Evolutionary conservation across 371 early-diverging fungal genomes (phyloP), one percentile per base, ranked within the genome.

Genomic region (Mucor racemosus): DNA sequence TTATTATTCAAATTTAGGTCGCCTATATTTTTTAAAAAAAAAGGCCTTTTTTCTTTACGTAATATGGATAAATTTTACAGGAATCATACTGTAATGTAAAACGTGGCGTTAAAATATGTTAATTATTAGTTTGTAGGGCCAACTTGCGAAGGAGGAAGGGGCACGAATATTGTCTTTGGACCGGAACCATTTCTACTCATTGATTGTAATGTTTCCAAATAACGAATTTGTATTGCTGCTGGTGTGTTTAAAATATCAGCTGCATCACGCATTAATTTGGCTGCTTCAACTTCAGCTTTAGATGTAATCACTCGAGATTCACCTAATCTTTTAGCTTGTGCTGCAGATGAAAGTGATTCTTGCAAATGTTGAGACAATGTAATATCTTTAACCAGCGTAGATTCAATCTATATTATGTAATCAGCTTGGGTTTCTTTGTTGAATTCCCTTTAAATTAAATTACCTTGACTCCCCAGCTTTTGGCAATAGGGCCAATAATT

Each of bases 181-280:
- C 67, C 67, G 35, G 60, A 34, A 6, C 57, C 41, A 44, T 61
- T 66, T 44, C 61, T 39, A 7, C 67, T 60, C 53, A 66, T 61
- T 17, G 61, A 42, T 42, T 66, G 67, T 14, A 97, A 76, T 15
- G 96, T 95, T 40, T 97, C 96, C 21, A 96, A 77, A 65, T 95
- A 92, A 36, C 94, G 87, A 60, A 94, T 94, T 67, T 94, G 94
- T 90, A 88, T 91, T 1, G 93, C 94, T 7, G 92, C 89, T n/a
- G 87, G 88, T 19, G 81, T 84, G 63, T 80, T 88, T 31, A 90
- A 76, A 53, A 92, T 86, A 66, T 91, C 89, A 4, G 93, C 90
- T 35, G 97, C 97, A 72, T 97, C 92, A 39, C 96, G 81, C 97
- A 97, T 97, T 46, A 97, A 76, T 67, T 92, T 95, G 41, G 97